Conservation (phyloP, 176 grass and related monocot species). For the Melocanna baccifera region DNA sequence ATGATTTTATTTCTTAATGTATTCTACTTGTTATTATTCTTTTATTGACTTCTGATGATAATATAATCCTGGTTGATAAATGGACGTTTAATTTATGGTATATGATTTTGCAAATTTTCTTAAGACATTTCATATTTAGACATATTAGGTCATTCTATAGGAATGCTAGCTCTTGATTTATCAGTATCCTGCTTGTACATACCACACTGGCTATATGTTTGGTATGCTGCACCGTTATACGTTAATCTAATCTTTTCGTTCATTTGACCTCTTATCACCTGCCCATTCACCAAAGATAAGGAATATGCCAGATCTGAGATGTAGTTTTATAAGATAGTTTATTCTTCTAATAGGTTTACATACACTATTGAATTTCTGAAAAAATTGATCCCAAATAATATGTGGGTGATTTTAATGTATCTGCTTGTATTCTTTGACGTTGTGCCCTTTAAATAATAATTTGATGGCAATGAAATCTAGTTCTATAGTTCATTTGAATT, state of each 20-base stretch:
- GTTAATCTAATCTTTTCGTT: conserved; percentile 15
- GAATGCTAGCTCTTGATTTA: conserved; percentile 24
- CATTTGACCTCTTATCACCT: not conserved
- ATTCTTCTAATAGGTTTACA: not conserved
- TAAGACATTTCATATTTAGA: not conserved
- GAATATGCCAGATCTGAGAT: not conserved
- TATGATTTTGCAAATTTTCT: not conserved
- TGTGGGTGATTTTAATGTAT: not conserved
- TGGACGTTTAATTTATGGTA: not conserved
- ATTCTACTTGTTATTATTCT: conserved; percentile 20
- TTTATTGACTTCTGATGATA: conserved; percentile 15
- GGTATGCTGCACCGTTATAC: not conserved
- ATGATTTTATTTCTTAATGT: conserved; percentile 20
- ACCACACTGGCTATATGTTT: not conserved
- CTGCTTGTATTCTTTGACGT: not conserved
- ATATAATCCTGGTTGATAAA: not conserved
- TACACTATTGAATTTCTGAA: not conserved
- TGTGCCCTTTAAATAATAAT: not conserved
- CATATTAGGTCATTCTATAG: not conserved
- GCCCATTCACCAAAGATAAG: not conserved
- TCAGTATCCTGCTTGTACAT: conserved; percentile 7
- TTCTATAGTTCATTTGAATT: not conserved
- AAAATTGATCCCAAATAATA: not conserved
- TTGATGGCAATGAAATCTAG: conserved; percentile 3
- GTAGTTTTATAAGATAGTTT: not conserved